A percentile compares a stretch with the other conserved stretches of the same genome.
phyloP scores from a whole-genome alignment of 2,329 filamentous ascomycete species.

The Bisporella sp. region DNA sequence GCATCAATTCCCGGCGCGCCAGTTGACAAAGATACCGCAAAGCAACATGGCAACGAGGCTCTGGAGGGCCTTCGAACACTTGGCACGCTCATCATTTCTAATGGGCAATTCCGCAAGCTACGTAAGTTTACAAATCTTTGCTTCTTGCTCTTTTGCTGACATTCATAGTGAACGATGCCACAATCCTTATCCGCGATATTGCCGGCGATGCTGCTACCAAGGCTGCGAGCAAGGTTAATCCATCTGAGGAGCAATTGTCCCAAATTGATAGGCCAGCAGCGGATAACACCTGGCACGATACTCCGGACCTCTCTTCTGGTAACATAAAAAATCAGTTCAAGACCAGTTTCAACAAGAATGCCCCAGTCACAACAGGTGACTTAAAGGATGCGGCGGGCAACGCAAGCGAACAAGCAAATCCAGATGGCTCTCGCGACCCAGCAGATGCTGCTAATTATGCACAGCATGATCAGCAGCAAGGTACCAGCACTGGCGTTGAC shows the following conservation, averaged over 20 bases:
- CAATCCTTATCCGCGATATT: conserved; percentile 78
- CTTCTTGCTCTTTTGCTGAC: background rate
- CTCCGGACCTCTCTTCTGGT: conserved; percentile 66
- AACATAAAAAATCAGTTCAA: conserved; percentile 63
- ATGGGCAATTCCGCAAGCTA: conserved; percentile 59
- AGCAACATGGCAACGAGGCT: conserved; percentile 77
- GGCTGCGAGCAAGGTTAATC: conserved; percentile 67
- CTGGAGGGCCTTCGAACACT: conserved; percentile 81
- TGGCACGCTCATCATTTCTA: conserved; percentile 84
- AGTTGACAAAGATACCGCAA: conserved; percentile 67
- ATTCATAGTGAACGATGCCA: conserved; percentile 63
- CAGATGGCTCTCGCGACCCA: conserved; percentile 45
- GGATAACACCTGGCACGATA: conserved; percentile 91
- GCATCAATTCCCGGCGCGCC: conserved; percentile 58
- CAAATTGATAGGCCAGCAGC: conserved; percentile 79
- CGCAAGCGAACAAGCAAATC: conserved; percentile 50
- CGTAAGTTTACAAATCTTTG: conserved; percentile 4
- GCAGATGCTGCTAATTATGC: conserved; percentile 42
- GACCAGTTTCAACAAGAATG: conserved; percentile 45
- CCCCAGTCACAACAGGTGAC: conserved; percentile 47
- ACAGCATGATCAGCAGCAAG: conserved; percentile 38
- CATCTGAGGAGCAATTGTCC: conserved; percentile 66
- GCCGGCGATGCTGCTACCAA: conserved; percentile 82
- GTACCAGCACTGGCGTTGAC: conserved; percentile 42
- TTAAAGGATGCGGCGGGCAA: conserved; percentile 51